Evolutionary conservation across 2,329 filamentous ascomycete species (phyloP), one percentile per base, ranked within the genome.

Genomic region (Exophiala spinifera): DNA sequence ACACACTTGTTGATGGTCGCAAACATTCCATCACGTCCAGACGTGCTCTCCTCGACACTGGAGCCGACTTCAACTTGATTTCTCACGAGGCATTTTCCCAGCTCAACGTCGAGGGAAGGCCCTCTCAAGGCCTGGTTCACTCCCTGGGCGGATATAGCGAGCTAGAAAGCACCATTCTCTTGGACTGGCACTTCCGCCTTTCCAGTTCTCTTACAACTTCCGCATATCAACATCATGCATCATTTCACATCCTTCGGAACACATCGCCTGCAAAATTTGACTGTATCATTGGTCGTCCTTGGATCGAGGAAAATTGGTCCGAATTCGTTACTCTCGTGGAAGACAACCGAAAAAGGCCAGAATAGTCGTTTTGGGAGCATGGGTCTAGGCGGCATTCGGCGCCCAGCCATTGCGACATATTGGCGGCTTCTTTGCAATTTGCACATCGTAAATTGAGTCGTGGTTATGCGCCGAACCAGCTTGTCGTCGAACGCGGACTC

Each of bases 31-130:
- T 42, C 13, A 57, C 57, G n/a, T 47, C 49, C 19, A 42, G 57
- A 34, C 42, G 58, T 5, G 60, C 55, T 10, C 55, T 62, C 19
- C 51, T 62, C 17, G 60, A 60, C 37, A 54, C 60, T 5, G 60
- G 60, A 5, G 53, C 55, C 7, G 51, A 56, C 33, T 59, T 60
- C 52, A 62, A 62, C 17, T 37, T 62, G 46, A 60, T 62, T 11
- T 55, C 52, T 25, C 31, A 50, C 45, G 21, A 34, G 15, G 54
- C 56, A 13, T 34, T 46, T 20, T 13, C 37, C 13, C 56, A 59
- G 20, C 49, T 61, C 15, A 34, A 51, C 19, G 20, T 55, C 23
- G 44, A 33, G 13, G 49, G 55, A 34, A 37, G 44, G 43, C 54
- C 55, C 4, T 52, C 45, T 31, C 44, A 51, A 10, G 51, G 45